These are phyloP conservation scores for Leccinellum luteum DNA, from an alignment of 768 basidiomycete genomes.

Conservation along the genomic window DNA sequence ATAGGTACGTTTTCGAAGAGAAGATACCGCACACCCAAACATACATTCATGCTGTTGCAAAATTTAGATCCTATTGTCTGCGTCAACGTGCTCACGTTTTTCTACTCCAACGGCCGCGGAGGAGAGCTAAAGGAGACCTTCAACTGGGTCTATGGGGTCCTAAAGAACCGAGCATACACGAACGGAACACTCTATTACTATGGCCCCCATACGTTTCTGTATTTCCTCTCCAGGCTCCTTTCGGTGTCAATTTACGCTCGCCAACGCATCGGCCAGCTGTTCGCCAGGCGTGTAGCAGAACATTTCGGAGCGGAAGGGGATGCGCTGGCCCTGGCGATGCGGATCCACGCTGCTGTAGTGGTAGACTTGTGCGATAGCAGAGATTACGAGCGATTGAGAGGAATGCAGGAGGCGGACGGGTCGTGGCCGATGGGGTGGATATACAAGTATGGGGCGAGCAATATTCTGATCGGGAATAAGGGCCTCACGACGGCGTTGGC, in stretches of 20 bases:
- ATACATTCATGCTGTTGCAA: neutral
- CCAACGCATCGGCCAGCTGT: slow-evolving; percentile 9
- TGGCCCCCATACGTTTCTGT: slow-evolving; percentile 18
- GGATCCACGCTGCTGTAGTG: slow-evolving; percentile 8
- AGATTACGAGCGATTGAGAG: slow-evolving; percentile 15
- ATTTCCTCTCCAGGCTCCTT: slow-evolving; percentile 21
- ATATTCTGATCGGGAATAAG: slow-evolving; percentile 13
- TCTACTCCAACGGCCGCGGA: slow-evolving; percentile 20
- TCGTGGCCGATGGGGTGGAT: slow-evolving; percentile 24
- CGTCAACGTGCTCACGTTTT: slow-evolving; percentile 19
- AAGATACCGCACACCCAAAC: neutral
- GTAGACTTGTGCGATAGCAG: slow-evolving; percentile 13
- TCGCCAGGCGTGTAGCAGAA: slow-evolving; percentile 14
- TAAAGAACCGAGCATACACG: slow-evolving; percentile 23
- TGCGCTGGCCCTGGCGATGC: slow-evolving; percentile 20
- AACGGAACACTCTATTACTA: slow-evolving; percentile 20
- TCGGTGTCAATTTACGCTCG: slow-evolving; percentile 19
- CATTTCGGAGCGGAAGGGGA: slow-evolving; percentile 18
- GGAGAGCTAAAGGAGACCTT: slow-evolving; percentile 19
- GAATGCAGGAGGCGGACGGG: slow-evolving; percentile 20
- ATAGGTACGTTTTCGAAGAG: slow-evolving; percentile 12
- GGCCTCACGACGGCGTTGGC: slow-evolving; percentile 24
- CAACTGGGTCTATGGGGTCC: slow-evolving; percentile 17
- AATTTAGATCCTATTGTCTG: slow-evolving; percentile 19
- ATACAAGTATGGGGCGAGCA: slow-evolving; percentile 8